Evolutionary conservation across 192 early-diverging fungal genomes (phyloP).

Genomic region (Chytriomyces sp.): DNA sequence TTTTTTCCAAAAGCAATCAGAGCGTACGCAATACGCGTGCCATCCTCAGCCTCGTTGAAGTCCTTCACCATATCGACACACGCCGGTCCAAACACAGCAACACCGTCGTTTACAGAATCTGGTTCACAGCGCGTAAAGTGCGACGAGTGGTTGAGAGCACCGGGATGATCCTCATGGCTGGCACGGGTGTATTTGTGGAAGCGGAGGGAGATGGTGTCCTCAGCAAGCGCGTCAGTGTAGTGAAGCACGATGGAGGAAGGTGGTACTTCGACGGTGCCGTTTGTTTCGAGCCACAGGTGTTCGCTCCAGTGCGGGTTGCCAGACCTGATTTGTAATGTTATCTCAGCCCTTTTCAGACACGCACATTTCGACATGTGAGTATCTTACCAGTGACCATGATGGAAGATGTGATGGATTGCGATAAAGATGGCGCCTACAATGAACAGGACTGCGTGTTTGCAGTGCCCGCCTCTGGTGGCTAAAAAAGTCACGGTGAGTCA

Average conservation of each 20-base stretch:
- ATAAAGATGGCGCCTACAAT: no score
- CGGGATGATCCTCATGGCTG: no score
- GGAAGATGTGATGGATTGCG: no score
- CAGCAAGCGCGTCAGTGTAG: not conserved
- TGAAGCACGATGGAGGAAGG: not conserved
- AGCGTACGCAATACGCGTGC: slow-evolving; percentile 1
- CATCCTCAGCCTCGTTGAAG: not conserved
- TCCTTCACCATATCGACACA: slow-evolving; percentile 11
- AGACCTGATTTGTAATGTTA: no score
- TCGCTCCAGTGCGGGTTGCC: not conserved
- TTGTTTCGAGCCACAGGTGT: not conserved
- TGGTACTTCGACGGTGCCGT: not conserved
- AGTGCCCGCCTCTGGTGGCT: no score
- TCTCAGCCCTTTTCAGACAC: no score
- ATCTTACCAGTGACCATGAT: no score
- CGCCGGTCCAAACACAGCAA: slow-evolving; percentile 10
- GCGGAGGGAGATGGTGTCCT: not conserved
- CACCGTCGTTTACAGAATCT: slow-evolving; percentile 5
- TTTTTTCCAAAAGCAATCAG: slow-evolving; percentile 26
- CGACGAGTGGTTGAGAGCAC: not conserved
- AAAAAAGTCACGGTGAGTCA: no score
- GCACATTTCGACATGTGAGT: no score
- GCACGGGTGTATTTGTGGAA: not conserved
- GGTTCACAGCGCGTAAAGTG: slow-evolving; percentile 11
- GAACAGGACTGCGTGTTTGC: no score